A percentile compares a stretch with the other conserved stretches of the same genome.
Evolutionary conservation across 2,329 filamentous ascomycete genomes (phyloP).

Genomic region (Coniosporium tulheliwenetii): DNA sequence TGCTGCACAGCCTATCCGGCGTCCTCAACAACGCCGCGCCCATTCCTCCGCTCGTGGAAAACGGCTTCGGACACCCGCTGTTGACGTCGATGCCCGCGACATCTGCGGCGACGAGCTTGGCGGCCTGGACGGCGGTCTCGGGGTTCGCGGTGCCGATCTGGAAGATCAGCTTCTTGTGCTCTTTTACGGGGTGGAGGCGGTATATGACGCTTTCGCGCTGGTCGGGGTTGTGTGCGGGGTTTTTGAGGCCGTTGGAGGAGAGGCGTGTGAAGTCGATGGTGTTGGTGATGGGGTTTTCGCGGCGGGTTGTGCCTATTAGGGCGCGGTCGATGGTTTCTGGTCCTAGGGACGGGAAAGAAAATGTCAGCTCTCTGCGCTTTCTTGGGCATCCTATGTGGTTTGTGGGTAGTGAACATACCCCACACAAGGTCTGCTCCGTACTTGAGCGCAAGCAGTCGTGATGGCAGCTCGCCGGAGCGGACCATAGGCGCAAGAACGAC

Average conservation of each 20-base stretch:
- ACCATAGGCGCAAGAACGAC: conserved; percentile 96
- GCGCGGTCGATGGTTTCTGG: conserved; percentile 89
- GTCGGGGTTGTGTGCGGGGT: conserved; percentile 39
- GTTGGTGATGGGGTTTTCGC: conserved; percentile 57
- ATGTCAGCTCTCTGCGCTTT: too few relatives aligned
- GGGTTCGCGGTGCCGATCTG: conserved; percentile 84
- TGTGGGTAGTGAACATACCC: conserved; percentile 37
- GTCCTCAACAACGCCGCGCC: conserved; percentile 78
- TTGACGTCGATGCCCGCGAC: conserved; percentile 95
- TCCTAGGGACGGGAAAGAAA: conserved; percentile 29
- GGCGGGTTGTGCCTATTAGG: conserved; percentile 73
- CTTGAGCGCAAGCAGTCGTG: conserved; percentile 72
- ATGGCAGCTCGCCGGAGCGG: conserved; percentile 87
- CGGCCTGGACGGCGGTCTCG: conserved; percentile 67
- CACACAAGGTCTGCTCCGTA: conserved; percentile 96
- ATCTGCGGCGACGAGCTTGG: conserved; percentile 68
- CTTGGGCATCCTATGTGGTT: too few relatives aligned
- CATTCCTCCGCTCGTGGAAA: conserved; percentile 89
- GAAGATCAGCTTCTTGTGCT: conserved; percentile 66
- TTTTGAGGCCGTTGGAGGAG: conserved; percentile 53
- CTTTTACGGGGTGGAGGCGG: conserved; percentile 62
- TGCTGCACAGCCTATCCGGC: conserved; percentile 69
- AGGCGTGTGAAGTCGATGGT: conserved; percentile 75
- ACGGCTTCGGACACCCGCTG: conserved; percentile 94
- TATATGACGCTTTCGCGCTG: conserved; percentile 56